These are phyloP conservation scores for Dendryphion nanum DNA, from an alignment of 2,329 filamentous ascomycete genomes.

Conservation along the genomic window DNA sequence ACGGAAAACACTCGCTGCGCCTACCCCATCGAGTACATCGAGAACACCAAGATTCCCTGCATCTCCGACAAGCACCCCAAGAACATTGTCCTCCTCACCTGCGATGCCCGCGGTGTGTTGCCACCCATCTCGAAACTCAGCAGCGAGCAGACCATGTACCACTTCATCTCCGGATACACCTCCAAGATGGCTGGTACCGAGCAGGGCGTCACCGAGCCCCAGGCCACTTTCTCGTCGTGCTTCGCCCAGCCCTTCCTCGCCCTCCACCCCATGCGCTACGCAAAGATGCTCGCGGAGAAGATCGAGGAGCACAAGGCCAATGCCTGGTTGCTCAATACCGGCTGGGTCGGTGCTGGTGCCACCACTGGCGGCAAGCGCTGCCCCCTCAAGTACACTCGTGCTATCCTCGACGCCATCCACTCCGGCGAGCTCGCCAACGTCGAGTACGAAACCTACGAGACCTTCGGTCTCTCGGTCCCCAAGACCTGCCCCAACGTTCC, in stretches of 20 bases:
- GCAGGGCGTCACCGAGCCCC: constrained; percentile 92
- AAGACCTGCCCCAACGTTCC: constrained; percentile 88
- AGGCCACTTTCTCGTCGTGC: constrained; percentile 98
- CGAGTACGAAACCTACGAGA: constrained; percentile 91
- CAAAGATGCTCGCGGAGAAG: constrained; percentile 97
- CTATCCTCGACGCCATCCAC: constrained; percentile 98
- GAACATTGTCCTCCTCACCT: constrained; percentile 98
- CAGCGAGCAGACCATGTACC: constrained; percentile 97
- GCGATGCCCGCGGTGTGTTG: constrained; percentile 94
- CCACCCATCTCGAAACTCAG: constrained; percentile 97
- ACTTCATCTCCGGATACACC: constrained; percentile 99
- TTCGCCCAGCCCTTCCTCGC: constrained; percentile 99
- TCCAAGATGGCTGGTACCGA: constrained; percentile 99
- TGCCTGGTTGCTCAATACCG: constrained; percentile 98
- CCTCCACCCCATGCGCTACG: constrained; percentile 98
- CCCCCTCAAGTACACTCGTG: constrained; percentile 97
- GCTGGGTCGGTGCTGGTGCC: constrained; percentile 91
- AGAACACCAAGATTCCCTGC: constrained; percentile 98
- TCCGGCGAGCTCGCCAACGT: constrained; percentile 89
- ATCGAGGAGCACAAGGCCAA: constrained; percentile 93
- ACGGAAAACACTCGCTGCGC: constrained; percentile 98
- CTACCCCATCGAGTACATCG: constrained; percentile 98
- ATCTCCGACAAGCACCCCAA: constrained; percentile 80
- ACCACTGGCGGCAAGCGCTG: constrained; percentile 93
- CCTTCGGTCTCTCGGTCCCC: constrained; percentile 97